Evolutionary conservation across 371 early-diverging fungal genomes (phyloP).

Genomic region (Syncephalastrum racemosum): DNA sequence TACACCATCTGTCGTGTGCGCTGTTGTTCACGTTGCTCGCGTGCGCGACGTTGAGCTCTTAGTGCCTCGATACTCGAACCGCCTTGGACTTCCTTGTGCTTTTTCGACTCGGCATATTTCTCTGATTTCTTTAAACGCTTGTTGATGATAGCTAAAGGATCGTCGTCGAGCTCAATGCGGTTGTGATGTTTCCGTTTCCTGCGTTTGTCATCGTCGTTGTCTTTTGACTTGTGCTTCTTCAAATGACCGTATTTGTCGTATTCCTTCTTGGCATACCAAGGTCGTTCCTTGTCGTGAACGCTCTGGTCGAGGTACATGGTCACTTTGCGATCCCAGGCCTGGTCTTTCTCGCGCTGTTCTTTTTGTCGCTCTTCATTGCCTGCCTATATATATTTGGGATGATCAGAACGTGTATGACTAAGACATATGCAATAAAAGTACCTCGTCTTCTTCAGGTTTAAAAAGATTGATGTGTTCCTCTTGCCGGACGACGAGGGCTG

Average conservation of each 20-base stretch:
- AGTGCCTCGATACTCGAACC: conserved; percentile 34
- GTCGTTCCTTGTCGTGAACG: conserved; percentile 9
- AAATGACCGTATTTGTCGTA: conserved; percentile 27
- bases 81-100: conserved; percentile 8
- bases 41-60: conserved; percentile 36
- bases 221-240: conserved; percentile 3
- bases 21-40: conserved; percentile 36
- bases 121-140: conserved; percentile 11
- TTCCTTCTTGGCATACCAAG: conserved; percentile 34
- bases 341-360: conserved; percentile 56
- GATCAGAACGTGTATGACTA: not conserved
- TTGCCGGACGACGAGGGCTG: conserved; percentile 2
- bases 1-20: conserved; percentile 22
- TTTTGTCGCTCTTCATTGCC: conserved; percentile 59
- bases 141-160: conserved; percentile 27
- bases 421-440: conserved; percentile 1
- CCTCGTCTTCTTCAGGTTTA: conserved; percentile 41
- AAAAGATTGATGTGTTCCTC: conserved; percentile 60
- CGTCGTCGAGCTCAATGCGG: conserved; percentile 22
- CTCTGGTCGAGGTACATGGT: conserved; percentile 68
- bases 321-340: conserved; percentile 56
- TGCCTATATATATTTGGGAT: conserved; percentile 6
- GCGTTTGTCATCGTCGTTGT: not conserved
- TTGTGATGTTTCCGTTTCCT: conserved; percentile 15
- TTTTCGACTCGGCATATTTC: conserved; percentile 9